Base-by-base conservation (phyloP, 768 basidiomycete genomes). In the Postia placenta region DNA sequence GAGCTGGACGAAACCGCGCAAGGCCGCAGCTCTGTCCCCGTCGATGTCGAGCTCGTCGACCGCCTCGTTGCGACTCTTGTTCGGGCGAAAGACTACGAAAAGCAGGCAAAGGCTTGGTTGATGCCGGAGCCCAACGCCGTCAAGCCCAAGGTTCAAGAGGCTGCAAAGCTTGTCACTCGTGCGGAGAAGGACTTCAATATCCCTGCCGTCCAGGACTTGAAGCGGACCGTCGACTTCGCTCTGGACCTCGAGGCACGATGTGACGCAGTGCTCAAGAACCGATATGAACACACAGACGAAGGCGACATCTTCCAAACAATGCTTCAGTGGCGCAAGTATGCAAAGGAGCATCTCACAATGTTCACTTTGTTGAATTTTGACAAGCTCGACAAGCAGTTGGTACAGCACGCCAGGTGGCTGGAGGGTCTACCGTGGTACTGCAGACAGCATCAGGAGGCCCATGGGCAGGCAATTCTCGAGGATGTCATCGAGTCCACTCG, bases 131-230 rank as follows among this genome's bases (percentile, higher is more conserved):
- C 69, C 7, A 74, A 72, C 35, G 72, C 75, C 3, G 63, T 69
- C 12, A 81, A 76, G 55, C 85, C 88, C 5, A 76, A 79, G 54
- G 73, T 85, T 27, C 70, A 76, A 45, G 88, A 92, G 39, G 87
- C 84, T 23, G 70, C 83, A 60, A 71, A 81, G 48, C 75, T 91
- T 22, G 79, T 85, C 35, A 69, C 72, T 12, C 80, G 83, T 14
- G 84, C 85, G 5, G 84, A 88, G 62, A 85, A 84, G 60, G 87
- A 90, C 52, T 92, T 82, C 60, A 78, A 70, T 57, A 87, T 92
- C 40, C 68, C 77, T 17, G 75, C 81, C 30, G 70, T 92, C 28
- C 64, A 72, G 14, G 79, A 85, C 44, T 69, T 92, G 42, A 83
- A 83, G 61, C 74, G 79, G 41, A 80, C 78, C 24, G 84, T 85